Base-by-base conservation (phyloP, 495 filamentous ascomycete genomes). In the Hypoxylon fuscum region DNA sequence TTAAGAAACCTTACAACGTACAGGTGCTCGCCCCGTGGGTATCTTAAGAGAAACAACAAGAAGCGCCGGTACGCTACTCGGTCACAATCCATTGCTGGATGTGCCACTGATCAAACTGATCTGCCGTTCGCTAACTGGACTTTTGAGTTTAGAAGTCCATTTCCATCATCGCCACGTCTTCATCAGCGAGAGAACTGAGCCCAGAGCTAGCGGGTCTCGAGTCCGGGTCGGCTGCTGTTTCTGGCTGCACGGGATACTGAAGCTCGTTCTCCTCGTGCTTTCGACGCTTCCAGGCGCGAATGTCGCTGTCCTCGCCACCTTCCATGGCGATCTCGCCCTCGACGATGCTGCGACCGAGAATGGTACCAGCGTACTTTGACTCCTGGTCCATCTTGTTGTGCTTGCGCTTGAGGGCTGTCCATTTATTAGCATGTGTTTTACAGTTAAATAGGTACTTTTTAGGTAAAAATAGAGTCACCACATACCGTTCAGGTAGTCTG, bases 301-400 rank as follows among this genome's bases (percentile, higher is more conserved):
- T 80, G 63, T 81, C 90, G 25, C 83, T 85, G 15, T 79, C 82
- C 12, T 81, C 74, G 23, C 90, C 88, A 23, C 92, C 91, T 64
- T 95, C 91, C 29, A 94, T 85, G 40, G 80, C 74, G 18, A 93
- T 69, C 2, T 84, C 81, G 63, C 85, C 84, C 32, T 88, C 86
- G 53, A 93, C 89, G 21, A 80, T 83, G 41, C 74, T 73, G 60
- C 85, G 87, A 2, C 93, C 93, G 9, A 97, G 74, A 0, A 92
- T 80, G 3, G 93, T 96, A 2, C 91, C 91, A 27, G 86, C 81
- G 72, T 88, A 96, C 59, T 92, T 84, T 8, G 88, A 86, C 59
- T 94, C 90, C 61, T 95, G 91, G 27, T 75, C 78, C 3, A 86
- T 90, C 68, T 93, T 93, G 73, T 85, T 90, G 71, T 94, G 89